Evolutionary conservation across 2,329 filamentous ascomycete genomes (phyloP), one percentile per base, ranked within the genome.

Genomic region (Botrytis galanthina): DNA sequence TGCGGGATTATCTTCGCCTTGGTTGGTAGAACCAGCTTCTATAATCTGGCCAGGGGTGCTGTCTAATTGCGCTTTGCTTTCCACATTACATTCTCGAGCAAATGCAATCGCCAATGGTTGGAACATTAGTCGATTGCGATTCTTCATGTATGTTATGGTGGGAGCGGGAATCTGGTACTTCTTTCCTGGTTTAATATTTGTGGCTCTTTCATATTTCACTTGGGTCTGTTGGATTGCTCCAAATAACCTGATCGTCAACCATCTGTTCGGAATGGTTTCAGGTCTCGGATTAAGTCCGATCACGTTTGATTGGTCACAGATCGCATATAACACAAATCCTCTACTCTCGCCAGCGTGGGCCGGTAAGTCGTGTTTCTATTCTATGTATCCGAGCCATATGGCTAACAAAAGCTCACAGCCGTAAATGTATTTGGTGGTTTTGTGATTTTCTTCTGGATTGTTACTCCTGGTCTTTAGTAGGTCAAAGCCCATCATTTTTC

Each of bases 241-340:
- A 0, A 84, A 92, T 67, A 92, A 88, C 73, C 84, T 88, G 0
- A 82, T 92, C 10, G 81, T 93, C 57, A 94, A 93, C 76, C 91
- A 93, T 80, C 79, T 93, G 3, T 93, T 93, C 77, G 92, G 91
- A 5, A 90, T 89, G 5, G 64, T 73, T 54, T 91, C 89, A 42
- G 68, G 68, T 12, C 68, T 70, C 46, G 68, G 68, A 44, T 60
- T 70, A 18, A 70, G 68, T 48, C 68, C 68, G 18, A 61, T 93
- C 59, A 93, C 91, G 0, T 92, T 93, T 78, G 91, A 93, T 83
- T 93, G 91, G 91, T 91, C 90, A 7, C 90, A 93, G 78, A 86
- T 93, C 72, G 86, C 76, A 16, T 77, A 75, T 59, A 75, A 77
- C 60, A 68, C 69, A 6, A 76, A 72, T 64, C 44, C 81, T 77